A percentile compares a stretch with the other conserved stretches of the same genome.
Evolutionary conservation across 192 early-diverging fungal species (phyloP).

Genomic region (Coemansia sp.): DNA sequence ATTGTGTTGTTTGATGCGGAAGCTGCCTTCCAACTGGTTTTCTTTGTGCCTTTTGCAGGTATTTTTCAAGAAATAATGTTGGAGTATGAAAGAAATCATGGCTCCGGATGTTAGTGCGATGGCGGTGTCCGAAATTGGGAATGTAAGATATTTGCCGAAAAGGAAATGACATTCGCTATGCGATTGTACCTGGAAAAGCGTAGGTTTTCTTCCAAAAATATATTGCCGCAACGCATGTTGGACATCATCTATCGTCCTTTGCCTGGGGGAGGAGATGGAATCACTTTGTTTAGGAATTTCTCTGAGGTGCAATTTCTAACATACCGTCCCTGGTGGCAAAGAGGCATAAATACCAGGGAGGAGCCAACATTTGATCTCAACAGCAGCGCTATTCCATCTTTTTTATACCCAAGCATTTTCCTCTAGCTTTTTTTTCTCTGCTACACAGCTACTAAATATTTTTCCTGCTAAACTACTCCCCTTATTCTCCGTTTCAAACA

Average conservation of each 20-base stretch:
- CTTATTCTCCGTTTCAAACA: background rate
- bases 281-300: background rate
- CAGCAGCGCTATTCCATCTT: background rate
- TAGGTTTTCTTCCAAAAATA: background rate
- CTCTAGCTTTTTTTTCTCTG: background rate
- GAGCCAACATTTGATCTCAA: background rate
- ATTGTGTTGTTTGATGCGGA: background rate
- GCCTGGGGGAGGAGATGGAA: background rate
- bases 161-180: background rate
- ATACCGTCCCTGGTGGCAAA: background rate
- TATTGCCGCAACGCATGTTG: background rate
- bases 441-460: background rate
- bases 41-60: background rate
- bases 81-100: conserved; percentile 1
- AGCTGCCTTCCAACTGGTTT: background rate
- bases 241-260: background rate
- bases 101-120: background rate
- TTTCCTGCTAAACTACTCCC: background rate
- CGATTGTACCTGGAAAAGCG: background rate
- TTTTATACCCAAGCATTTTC: background rate
- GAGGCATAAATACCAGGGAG: background rate
- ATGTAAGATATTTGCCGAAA: background rate
- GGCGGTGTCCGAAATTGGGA: background rate
- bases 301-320: background rate
- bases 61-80: background rate